Evolutionary conservation across 2,329 filamentous ascomycete genomes (phyloP).

Genomic region (Aspergillus thermomutatus): DNA sequence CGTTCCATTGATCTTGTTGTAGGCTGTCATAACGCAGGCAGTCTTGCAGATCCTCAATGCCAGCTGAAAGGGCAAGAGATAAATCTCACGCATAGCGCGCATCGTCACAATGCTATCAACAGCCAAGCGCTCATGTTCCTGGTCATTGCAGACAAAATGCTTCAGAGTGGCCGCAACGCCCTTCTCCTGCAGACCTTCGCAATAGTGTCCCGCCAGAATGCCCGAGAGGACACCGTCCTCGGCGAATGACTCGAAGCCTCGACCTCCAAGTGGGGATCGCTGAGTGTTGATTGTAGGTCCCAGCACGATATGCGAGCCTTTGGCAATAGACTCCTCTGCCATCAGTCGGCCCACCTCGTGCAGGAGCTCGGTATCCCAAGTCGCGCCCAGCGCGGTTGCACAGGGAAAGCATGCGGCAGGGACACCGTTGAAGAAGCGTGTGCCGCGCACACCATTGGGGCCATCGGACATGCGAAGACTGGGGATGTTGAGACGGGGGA

Average conservation of each 20-base stretch:
- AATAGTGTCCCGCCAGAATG: constrained; percentile 67
- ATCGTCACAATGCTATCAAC: constrained; percentile 45
- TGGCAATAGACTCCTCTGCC: constrained; percentile 67
- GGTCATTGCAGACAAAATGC: constrained; percentile 52
- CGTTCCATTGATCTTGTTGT: constrained; percentile 55
- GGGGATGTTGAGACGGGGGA: constrained; percentile 62
- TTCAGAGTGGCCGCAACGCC: constrained; percentile 76
- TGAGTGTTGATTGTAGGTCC: constrained; percentile 81
- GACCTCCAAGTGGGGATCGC: constrained; percentile 74
- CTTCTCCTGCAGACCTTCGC: constrained; percentile 69
- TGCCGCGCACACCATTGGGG: constrained; percentile 67
- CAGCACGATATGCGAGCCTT: constrained; percentile 69
- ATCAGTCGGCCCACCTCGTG: constrained; percentile 68
- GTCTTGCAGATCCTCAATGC: constrained; percentile 55
- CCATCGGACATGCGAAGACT: constrained; percentile 66
- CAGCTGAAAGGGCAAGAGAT: constrained; percentile 62
- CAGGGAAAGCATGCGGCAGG: constrained; percentile 76
- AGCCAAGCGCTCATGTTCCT: constrained; percentile 44
- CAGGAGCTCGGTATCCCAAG: constrained; percentile 71
- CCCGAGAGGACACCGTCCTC: constrained; percentile 78
- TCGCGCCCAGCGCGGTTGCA: constrained; percentile 72
- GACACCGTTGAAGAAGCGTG: constrained; percentile 64
- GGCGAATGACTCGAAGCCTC: constrained; percentile 83
- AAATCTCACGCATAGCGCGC: constrained; percentile 60
- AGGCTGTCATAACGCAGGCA: constrained; percentile 57